phyloP scores from a whole-genome alignment of 1,284 basidiomycete species.

The Rhodotorula sp. region DNA sequence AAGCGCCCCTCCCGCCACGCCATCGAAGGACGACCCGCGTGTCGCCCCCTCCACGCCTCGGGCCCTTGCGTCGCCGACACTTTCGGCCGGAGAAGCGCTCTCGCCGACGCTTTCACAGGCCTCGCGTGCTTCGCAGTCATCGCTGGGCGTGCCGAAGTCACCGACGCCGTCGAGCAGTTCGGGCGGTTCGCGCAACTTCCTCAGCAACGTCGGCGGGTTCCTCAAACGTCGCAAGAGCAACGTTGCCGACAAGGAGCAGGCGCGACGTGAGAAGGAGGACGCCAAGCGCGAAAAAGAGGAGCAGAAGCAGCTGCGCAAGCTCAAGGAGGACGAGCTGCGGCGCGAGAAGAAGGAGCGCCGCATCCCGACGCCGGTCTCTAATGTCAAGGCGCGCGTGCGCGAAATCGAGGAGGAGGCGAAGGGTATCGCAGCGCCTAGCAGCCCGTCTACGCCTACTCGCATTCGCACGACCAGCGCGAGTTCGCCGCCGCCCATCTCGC shows the following conservation, averaged over 20 bases:
- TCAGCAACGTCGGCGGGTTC: slow-evolving; percentile 22
- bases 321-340: slow-evolving; percentile 15
- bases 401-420: slow-evolving; percentile 31
- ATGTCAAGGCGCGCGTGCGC: slow-evolving; percentile 30
- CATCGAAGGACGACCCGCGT: not conserved
- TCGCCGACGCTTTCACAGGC: not conserved
- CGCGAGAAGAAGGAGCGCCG: slow-evolving; percentile 1
- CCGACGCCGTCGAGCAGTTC: slow-evolving; percentile 13
- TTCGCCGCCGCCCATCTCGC: not conserved
- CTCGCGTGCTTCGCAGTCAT: not conserved
- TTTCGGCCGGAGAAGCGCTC: not conserved
- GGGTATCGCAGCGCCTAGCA: not conserved
- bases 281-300: slow-evolving; percentile 14
- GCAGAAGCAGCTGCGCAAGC: slow-evolving; percentile 11
- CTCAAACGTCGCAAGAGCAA: slow-evolving; percentile 31
- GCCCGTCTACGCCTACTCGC: not conserved
- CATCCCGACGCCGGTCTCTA: slow-evolving; percentile 27
- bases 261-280: slow-evolving; percentile 2
- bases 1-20: not conserved
- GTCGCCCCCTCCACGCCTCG: not conserved
- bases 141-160: not conserved
- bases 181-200: slow-evolving; percentile 22
- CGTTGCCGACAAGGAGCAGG: slow-evolving; percentile 9
- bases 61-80: not conserved
- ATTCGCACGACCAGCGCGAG: not conserved